Conservation (phyloP, 345 rosid genomes). For the Eucalyptus pauciflora region DNA sequence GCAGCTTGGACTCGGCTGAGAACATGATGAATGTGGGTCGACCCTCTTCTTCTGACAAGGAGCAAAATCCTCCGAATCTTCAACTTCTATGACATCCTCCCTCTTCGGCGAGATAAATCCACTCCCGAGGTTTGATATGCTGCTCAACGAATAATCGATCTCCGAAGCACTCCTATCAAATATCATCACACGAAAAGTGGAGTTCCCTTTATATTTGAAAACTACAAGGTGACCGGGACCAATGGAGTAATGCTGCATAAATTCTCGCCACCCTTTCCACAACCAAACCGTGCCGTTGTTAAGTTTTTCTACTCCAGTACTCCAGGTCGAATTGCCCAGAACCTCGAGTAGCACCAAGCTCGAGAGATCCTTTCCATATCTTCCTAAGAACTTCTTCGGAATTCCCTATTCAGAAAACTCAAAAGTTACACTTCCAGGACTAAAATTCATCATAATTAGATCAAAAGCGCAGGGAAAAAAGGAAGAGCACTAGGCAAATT, state of each 20-base stretch:
- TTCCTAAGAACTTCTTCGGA: not conserved
- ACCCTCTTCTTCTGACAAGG: not conserved
- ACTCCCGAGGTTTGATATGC: slow-evolving; percentile 1
- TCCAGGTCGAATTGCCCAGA: not conserved
- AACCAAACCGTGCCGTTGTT: not conserved
- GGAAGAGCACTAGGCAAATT: not conserved
- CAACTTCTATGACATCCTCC: not conserved
- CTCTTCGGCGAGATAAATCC: not conserved
- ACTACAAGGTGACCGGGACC: not conserved
- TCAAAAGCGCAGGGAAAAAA: not conserved
- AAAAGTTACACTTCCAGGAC: not conserved
- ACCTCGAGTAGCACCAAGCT: not conserved
- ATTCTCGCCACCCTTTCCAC: not conserved
- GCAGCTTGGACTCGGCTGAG: not conserved
- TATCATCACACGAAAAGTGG: not conserved
- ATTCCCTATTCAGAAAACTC: not conserved
- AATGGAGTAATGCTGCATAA: not conserved
- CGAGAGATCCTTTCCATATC: not conserved
- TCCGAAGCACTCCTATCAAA: not conserved
- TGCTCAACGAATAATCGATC: not conserved
- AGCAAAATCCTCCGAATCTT: not conserved
- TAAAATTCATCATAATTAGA: not conserved
- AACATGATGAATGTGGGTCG: not conserved
- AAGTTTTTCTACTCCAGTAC: not conserved
- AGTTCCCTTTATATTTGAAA: not conserved